Conservation (phyloP, 805 yeast genomes). For the Kazachstania psychrophila region DNA sequence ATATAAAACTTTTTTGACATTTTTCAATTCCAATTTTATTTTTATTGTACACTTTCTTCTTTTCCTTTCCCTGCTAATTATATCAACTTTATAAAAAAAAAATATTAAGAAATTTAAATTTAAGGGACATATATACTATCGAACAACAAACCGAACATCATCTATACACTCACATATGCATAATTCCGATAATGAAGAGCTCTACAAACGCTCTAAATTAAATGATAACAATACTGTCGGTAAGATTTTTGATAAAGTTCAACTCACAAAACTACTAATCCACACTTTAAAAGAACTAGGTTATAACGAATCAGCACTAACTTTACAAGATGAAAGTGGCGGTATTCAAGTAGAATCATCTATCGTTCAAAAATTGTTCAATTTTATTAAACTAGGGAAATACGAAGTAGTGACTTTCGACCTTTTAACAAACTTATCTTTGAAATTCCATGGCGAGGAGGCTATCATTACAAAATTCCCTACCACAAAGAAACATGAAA, state of each 20-base stretch:
- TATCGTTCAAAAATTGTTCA: conserved; percentile 34
- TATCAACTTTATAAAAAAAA: too few relatives aligned
- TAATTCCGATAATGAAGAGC: not conserved
- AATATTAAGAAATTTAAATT: too few relatives aligned
- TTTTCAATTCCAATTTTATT: too few relatives aligned
- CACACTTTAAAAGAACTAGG: conserved; percentile 45
- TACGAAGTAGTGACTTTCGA: conserved; percentile 30
- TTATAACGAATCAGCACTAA: conserved; percentile 32
- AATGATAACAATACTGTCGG: not conserved
- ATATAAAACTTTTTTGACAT: too few relatives aligned
- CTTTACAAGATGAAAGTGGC: conserved; percentile 36
- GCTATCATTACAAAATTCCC: too few relatives aligned
- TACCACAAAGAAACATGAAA: not conserved
- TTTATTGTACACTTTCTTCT: too few relatives aligned
- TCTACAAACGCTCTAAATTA: not conserved
- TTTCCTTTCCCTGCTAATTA: too few relatives aligned
- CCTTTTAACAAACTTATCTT: conserved; percentile 25
- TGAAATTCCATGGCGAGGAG: conserved; percentile 9
- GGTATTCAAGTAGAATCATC: conserved; percentile 35
- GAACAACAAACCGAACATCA: too few relatives aligned
- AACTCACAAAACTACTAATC: conserved; percentile 41
- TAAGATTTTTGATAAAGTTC: conserved; percentile 19
- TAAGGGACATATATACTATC: too few relatives aligned
- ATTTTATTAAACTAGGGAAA: conserved; percentile 33
- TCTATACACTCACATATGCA: too few relatives aligned